A percentile compares a stretch with the other conserved stretches of the same genome.
Evolutionary conservation across 2,329 filamentous ascomycete species (phyloP).

Genomic region (Aureobasidium sp.): DNA sequence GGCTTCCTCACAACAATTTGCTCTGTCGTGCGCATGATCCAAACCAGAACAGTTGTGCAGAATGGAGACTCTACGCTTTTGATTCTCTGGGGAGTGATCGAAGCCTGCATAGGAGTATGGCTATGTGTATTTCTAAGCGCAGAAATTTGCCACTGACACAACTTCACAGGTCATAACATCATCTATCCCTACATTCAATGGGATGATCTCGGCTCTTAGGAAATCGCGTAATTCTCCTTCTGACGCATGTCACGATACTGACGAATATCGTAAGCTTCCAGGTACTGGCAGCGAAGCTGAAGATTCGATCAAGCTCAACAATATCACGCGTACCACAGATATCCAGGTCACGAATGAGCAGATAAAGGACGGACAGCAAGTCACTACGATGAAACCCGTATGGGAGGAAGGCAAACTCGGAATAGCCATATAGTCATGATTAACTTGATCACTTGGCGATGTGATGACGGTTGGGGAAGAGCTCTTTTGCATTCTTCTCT

Average conservation of each 20-base stretch:
- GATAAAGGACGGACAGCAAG: too few relatives aligned
- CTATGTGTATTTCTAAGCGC: not conserved
- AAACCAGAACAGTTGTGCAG: not conserved
- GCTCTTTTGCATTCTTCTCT: too few relatives aligned
- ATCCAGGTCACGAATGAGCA: too few relatives aligned
- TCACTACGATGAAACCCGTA: too few relatives aligned
- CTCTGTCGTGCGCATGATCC: not conserved
- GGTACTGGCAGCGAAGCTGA: not conserved
- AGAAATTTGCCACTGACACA: not conserved
- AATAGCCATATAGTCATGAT: too few relatives aligned
- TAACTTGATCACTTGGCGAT: too few relatives aligned
- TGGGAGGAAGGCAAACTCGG: too few relatives aligned
- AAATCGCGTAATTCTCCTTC: not conserved
- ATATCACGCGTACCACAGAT: too few relatives aligned
- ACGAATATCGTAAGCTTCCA: not conserved
- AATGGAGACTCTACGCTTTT: not conserved
- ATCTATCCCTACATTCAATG: not conserved
- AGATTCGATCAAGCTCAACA: too few relatives aligned
- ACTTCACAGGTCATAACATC: not conserved
- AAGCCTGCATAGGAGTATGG: not conserved
- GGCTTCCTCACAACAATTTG: not conserved
- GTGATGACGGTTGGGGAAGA: too few relatives aligned
- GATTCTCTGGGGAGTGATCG: constrained; percentile 4
- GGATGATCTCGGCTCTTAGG: not conserved
- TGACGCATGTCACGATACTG: not conserved